Base-by-base conservation (phyloP, 305 asterid species). In the Withania somnifera region DNA sequence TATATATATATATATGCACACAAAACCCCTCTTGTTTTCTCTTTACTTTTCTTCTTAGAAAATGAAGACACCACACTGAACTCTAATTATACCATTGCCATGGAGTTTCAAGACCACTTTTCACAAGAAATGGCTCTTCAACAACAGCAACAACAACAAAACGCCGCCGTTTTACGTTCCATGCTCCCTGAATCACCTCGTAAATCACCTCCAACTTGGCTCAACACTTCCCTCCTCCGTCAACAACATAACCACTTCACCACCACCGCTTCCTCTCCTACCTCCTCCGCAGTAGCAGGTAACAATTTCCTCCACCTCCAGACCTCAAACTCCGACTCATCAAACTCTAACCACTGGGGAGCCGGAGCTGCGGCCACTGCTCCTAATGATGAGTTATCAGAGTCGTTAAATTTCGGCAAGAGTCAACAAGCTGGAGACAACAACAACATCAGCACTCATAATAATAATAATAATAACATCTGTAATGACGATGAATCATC, bases 261-360 rank as follows among this genome's bases (percentile, higher is more conserved):
- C 17, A 45, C 45, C 67, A 24, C 61, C 8, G 22, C 81, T 13
- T 34, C 50, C 13, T 66, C 76, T n/a, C 76, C 76, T 36, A 17
- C 76, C 51, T 34, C 71, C 24, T 30, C 84, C 11, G 90, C 77
- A 63, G 90, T 79, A 69, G 88, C 84, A 89, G 86, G 51, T 66
- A 85, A 84, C 84, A 85, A 83, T 85, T 51, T 81, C 47, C 83
- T 78, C 15, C 83, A 66, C 45, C 82, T 78, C 85, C 87, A 86
- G 84, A 85, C 90, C 77, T 7, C 90, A 57, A 52, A 84, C 90
- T 80, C 84, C 19, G 81, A 82, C 75, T 42, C 61, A 7, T 79
- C 91, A 11, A 86, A 80, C 52, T 83, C 87, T 82, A 85, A 84
- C 83, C 90, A 90, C 77, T 80, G 83, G 83, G 83, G 73, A 9